Percentiles rank a stretch among this genome's conserved stretches.
Evolutionary conservation across 1,139 yeast species (phyloP).

Genomic region (Pichia sp.): DNA sequence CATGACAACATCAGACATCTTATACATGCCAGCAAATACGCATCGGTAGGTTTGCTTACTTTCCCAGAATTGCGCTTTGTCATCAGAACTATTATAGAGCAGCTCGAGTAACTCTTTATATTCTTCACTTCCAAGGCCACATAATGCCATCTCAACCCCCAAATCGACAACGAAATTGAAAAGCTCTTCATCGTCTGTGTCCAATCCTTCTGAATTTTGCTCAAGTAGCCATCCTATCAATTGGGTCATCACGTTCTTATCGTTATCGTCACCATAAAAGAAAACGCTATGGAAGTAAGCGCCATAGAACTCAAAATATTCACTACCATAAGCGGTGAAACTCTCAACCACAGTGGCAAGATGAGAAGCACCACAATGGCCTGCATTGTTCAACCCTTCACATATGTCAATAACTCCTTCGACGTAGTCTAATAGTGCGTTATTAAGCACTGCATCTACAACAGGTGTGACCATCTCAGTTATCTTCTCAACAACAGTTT

Average conservation of each 20-base stretch:
- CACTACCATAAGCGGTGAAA: constrained; percentile 48
- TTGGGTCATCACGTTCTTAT: constrained; percentile 11
- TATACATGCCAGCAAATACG: constrained; percentile 9
- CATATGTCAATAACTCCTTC: constrained; percentile 44
- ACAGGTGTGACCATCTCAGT: constrained; percentile 36
- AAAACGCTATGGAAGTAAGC: constrained; percentile 45
- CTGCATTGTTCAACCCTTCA: constrained; percentile 38
- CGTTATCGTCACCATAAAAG: constrained; percentile 31
- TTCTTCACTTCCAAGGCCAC: background rate
- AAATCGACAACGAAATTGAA: constrained; percentile 10
- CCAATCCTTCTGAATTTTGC: constrained; percentile 11
- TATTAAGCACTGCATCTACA: constrained; percentile 40
- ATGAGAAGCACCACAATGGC: too few relatives aligned
- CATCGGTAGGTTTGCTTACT: constrained; percentile 7
- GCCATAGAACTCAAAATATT: constrained; percentile 43
- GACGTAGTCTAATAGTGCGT: constrained; percentile 33
- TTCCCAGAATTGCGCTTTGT: constrained; percentile 11
- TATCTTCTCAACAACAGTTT: constrained; percentile 20
- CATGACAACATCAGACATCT: constrained; percentile 4
- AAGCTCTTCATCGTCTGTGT: constrained; percentile 12
- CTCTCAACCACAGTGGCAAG: constrained; percentile 34
- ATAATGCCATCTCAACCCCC: constrained; percentile 10
- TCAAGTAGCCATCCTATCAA: constrained; percentile 12
- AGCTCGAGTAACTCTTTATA: constrained; percentile 5
- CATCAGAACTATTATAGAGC: constrained; percentile 6